Evolutionary conservation across 495 filamentous ascomycete genomes (phyloP).

Genomic region (Thermothielavioides terrestris): DNA sequence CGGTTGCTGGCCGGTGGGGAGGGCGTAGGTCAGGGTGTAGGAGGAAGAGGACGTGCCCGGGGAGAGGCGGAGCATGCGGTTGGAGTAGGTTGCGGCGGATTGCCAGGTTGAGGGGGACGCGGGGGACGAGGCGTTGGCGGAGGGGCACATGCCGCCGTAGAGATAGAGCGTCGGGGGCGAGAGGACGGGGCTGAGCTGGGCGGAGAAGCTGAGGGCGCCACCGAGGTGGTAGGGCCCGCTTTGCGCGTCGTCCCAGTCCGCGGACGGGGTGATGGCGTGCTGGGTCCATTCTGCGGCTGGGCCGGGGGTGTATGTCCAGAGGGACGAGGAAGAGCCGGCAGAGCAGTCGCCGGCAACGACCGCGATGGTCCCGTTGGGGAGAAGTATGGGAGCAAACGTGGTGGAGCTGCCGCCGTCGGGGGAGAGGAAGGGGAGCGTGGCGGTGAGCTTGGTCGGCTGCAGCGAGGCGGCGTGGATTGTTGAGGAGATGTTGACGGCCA

Average conservation of each 20-base stretch:
- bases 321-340: constrained; percentile 20
- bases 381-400: constrained; percentile 55
- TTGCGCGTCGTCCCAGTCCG: constrained; percentile 19
- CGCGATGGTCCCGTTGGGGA: constrained; percentile 55
- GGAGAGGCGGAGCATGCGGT: constrained; percentile 56
- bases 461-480: constrained; percentile 45
- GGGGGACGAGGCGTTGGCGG: constrained; percentile 28
- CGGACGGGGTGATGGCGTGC: constrained; percentile 14
- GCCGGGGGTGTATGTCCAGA: constrained; percentile 33
- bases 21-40: constrained; percentile 19
- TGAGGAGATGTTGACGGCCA: constrained; percentile 57
- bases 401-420: constrained; percentile 19
- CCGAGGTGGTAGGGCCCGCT: constrained; percentile 58
- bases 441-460: constrained; percentile 47
- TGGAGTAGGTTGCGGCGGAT: constrained; percentile 64
- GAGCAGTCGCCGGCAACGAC: constrained; percentile 64
- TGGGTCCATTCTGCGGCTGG: constrained; percentile 19
- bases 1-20: constrained; percentile 21
- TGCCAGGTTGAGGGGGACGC: constrained; percentile 44
- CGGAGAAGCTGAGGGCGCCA: constrained; percentile 57
- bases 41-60: constrained; percentile 33
- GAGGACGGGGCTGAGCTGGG: constrained; percentile 40
- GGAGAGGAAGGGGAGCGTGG: constrained; percentile 57
- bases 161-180: constrained; percentile 50
- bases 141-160: constrained; percentile 87